phyloP scores from a whole-genome alignment of 1,284 basidiomycete genomes.

The Cutaneotrichosporon daszewskae region DNA sequence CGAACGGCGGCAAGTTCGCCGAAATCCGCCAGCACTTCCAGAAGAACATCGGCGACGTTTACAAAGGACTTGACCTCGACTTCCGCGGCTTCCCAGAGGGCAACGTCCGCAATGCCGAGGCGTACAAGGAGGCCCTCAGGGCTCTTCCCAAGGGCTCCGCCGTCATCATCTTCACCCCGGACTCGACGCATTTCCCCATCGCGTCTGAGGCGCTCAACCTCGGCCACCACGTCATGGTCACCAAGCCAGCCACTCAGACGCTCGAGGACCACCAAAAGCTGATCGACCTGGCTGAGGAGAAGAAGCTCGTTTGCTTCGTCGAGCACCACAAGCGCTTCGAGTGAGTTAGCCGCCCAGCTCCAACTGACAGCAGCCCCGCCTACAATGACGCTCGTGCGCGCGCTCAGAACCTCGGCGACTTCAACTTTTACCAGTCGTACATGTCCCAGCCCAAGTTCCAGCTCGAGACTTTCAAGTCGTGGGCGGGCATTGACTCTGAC shows the following conservation, averaged over 20 bases:
- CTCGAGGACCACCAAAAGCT: slow-evolving; percentile 74
- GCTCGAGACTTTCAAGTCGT: slow-evolving; percentile 85
- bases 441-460: slow-evolving; percentile 96
- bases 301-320: slow-evolving; percentile 81
- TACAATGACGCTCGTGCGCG: slow-evolving; percentile 79
- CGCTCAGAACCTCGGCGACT: slow-evolving; percentile 72
- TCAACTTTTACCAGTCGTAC: slow-evolving; percentile 65
- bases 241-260: slow-evolving; percentile 84
- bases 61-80: slow-evolving; percentile 68
- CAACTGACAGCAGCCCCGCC: slow-evolving; percentile 54
- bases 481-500: slow-evolving; percentile 89
- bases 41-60: slow-evolving; percentile 74
- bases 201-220: slow-evolving; percentile 76
- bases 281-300: slow-evolving; percentile 63
- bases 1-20: slow-evolving; percentile 57
- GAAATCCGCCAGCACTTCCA: slow-evolving; percentile 73
- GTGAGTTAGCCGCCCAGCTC: slow-evolving; percentile 11
- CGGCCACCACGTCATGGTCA: slow-evolving; percentile 80
- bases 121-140: slow-evolving; percentile 83
- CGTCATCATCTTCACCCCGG: slow-evolving; percentile 59
- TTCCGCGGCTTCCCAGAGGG: slow-evolving; percentile 75
- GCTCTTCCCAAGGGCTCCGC: slow-evolving; percentile 73
- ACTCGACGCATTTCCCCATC: slow-evolving; percentile 73
- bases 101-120: slow-evolving; percentile 64
- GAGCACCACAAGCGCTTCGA: slow-evolving; percentile 76